Evolutionary conservation across 2,329 filamentous ascomycete species (phyloP), one percentile per base, ranked within the genome.

Genomic region (Metarhizium guizhouense): DNA sequence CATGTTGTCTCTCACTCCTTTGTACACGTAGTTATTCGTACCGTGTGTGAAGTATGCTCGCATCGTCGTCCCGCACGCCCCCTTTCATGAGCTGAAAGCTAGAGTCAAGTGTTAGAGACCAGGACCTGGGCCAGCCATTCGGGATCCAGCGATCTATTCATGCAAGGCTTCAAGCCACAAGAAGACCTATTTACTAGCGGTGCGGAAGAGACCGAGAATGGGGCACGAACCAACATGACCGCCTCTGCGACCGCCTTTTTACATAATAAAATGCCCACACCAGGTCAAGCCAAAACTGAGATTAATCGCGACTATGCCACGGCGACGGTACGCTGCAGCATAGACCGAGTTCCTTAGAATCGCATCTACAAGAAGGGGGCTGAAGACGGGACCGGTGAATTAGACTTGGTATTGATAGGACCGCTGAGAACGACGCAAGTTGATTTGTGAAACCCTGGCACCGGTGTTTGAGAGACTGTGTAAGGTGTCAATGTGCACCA

Each of bases 191-290:
- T n/a, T 47, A 20, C 20, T 53, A 56, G 54, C 30, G 43, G 43
- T 34, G 36, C 54, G 54, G 54, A 16, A 42, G 43, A 36, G 47
- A 32, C 54, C 54, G 54, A 52, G 54, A 49, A 45, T 51, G 48
- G 54, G 40, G 25, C 42, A 36, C 11, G 25, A 29, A n/a, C 16
- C 6, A 25, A 45, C 16, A 25, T 34, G 32, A 25, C 25, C n/a
- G n/a, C 14, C 30, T 14, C 25, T 43, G 40, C 38, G n/a, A 34
- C 36, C 25, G 47, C n/a, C n/a, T 16, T 40, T 11, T 11, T 11
- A 1, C 32, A 34, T 11, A 34, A 34, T 7, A 7, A 8, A 34
- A 11, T 34, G 32, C 32, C 32, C 32, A 34, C 10, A 8, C 6
- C 32, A 7, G 32, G 32, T 7, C 32, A 34, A 11, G 32, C 32